Evolutionary conservation across 345 rosid species (phyloP).

Genomic region (Dipteronia sinensis): DNA sequence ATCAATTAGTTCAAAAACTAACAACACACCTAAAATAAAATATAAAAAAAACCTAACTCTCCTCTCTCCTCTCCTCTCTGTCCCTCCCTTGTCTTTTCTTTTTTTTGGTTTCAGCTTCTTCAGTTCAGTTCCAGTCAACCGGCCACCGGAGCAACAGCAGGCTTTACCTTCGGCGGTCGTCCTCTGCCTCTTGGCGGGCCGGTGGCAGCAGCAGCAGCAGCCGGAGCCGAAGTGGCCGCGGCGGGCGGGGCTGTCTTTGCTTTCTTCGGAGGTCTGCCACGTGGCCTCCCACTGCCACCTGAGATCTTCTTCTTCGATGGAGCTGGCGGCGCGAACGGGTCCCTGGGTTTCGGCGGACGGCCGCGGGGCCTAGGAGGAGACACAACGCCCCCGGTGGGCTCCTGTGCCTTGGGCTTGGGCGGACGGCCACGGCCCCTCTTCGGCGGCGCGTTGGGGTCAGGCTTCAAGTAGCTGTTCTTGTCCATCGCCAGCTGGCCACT

Average conservation of each 20-base stretch:
- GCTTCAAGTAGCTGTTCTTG: constrained; percentile 81
- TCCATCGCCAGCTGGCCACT: constrained; percentile 57
- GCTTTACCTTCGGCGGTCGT: constrained; percentile 82
- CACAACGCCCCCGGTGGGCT: constrained; percentile 27
- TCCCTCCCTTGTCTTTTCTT: background rate
- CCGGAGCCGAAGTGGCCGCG: background rate
- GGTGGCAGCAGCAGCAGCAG: constrained; percentile 18
- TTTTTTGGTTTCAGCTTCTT: background rate
- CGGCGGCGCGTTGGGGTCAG: constrained; percentile 73
- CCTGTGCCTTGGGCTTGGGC: constrained; percentile 54
- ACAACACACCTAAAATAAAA: constrained; percentile 21
- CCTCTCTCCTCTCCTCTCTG: background rate
- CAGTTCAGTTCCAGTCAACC: constrained; percentile 34
- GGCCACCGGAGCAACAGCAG: constrained; percentile 66
- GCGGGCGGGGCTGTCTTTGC: constrained; percentile 28
- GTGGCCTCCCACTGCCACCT: constrained; percentile 41
- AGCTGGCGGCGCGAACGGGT: constrained; percentile 40
- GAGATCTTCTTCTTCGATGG: constrained; percentile 26
- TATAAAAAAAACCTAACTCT: background rate
- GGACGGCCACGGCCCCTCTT: constrained; percentile 95
- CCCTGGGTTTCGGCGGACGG: constrained; percentile 67
- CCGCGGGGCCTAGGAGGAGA: constrained; percentile 69
- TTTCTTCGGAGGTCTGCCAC: constrained; percentile 81
- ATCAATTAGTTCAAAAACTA: constrained; percentile 31
- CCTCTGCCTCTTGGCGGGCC: constrained; percentile 65